Evolutionary conservation across 345 rosid species (phyloP), one percentile per base, ranked within the genome.

Genomic region (Atalantia buxifolia): DNA sequence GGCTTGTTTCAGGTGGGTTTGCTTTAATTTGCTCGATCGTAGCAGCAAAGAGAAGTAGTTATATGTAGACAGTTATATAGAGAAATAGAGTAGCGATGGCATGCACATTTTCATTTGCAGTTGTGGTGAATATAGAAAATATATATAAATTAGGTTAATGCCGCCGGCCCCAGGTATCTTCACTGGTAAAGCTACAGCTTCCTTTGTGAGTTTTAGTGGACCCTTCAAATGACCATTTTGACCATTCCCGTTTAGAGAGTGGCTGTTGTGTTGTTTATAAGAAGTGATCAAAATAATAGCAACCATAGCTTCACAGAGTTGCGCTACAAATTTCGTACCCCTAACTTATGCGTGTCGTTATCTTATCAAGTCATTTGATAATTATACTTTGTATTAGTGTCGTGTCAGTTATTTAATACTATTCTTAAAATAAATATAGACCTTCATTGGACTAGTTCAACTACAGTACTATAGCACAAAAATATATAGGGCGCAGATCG

Each of bases 31-130:
- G 77, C 53, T 76, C 64, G 77, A 40, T 76, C 64, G 42, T 71
- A 65, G 76, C 78, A 21, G 35, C 61, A 75, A 60, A 67, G 21
- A 24, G 72, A 72, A 84, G 74, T 75, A 67, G 83, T 45, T 84
- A 40, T 40, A 40, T 83, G 82, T 76, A 74, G 82, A 74, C 85
- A 40, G 90, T 80, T 83, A 85, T 66, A 72, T 55, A 77, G 55
- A 10, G 12, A 3, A 73, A 12, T 45, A 13, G 5, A 45, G 50
- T 24, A 55, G 18, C 78, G 35, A 50, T 6, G 53, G 4, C 72
- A 55, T 68, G 78, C 63, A 18, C 57, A 53, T 18, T 18, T 61
- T 57, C 25, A 28, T 18, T 45, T n/a, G 42, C 2, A 38, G 61
- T 12, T 18, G 55, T 13, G 1, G 48, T 7, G 65, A 61, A 62